Evolutionary conservation across 208 protist genomes (phyloP).

Genomic region (Leishmania tropica): DNA sequence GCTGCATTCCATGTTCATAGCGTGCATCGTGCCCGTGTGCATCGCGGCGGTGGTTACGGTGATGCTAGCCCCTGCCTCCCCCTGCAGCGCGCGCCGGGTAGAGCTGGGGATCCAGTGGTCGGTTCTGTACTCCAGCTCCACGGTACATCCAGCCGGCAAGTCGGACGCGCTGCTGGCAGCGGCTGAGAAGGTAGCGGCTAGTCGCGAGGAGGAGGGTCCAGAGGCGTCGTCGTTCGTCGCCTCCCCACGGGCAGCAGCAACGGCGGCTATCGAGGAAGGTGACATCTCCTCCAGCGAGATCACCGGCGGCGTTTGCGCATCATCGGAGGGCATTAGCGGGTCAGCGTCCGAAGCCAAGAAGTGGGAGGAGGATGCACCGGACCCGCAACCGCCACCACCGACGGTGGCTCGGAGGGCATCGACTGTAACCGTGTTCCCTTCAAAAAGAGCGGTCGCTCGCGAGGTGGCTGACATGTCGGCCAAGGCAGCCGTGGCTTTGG

Average conservation of each 20-base stretch:
- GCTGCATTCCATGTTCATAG: not conserved
- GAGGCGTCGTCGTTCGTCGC: not conserved
- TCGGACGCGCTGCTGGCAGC: not conserved
- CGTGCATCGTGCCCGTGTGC: not conserved
- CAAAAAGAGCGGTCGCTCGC: constrained; percentile 16
- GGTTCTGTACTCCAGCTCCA: constrained; percentile 25
- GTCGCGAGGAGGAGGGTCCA: not conserved
- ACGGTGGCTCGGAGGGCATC: not conserved
- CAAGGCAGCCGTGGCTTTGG: not conserved
- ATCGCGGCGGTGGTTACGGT: constrained; percentile 2
- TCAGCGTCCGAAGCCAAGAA: not conserved
- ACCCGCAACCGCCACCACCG: not conserved
- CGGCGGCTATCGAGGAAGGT: not conserved
- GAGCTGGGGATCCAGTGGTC: constrained; percentile 20
- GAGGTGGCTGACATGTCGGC: not conserved
- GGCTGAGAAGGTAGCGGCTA: not conserved
- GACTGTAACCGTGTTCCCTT: constrained; percentile 8
- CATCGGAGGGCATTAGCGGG: not conserved
- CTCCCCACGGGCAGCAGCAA: not conserved
- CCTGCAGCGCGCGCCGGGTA: constrained; percentile 7
- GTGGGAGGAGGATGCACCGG: not conserved
- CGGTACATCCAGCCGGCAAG: constrained; percentile 18
- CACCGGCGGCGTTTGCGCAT: constrained; percentile 4
- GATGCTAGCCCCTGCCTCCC: not conserved
- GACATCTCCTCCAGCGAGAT: constrained; percentile 27